Evolutionary conservation across 2,329 filamentous ascomycete species (phyloP).

Genomic region (Passalora sequoiae): DNA sequence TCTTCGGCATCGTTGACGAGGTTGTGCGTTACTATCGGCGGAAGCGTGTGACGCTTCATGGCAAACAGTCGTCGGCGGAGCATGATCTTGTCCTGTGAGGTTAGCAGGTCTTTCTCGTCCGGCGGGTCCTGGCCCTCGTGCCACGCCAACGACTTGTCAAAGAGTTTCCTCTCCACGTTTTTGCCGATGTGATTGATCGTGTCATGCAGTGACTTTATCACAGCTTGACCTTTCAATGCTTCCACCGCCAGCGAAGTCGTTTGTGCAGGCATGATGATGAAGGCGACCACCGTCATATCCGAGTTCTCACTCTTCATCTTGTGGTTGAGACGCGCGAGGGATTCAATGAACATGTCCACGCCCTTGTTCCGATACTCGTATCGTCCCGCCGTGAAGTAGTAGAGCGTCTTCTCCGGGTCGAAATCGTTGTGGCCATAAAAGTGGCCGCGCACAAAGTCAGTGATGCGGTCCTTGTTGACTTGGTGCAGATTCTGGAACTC

Average conservation of each 20-base stretch:
- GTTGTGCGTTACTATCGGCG: constrained; percentile 97
- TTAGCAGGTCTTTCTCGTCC: constrained; percentile 94
- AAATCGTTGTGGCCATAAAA: constrained; percentile 99
- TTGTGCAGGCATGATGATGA: constrained; percentile 98
- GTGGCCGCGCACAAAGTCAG: constrained; percentile 95
- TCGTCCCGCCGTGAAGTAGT: constrained; percentile 93
- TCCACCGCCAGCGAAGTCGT: constrained; percentile 93
- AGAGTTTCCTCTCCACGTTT: constrained; percentile 87
- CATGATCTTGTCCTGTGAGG: constrained; percentile 84
- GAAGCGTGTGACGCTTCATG: constrained; percentile 87
- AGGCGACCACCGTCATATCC: constrained; percentile 91
- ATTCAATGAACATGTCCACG: constrained; percentile 99
- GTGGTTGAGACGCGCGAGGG: constrained; percentile 88
- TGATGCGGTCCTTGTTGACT: constrained; percentile 94
- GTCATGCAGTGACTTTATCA: constrained; percentile 92
- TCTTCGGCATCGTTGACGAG: constrained; percentile 94
- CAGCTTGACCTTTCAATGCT: constrained; percentile 90
- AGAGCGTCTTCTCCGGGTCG: constrained; percentile 91
- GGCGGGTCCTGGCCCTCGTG: constrained; percentile 89
- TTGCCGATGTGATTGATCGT: constrained; percentile 89
- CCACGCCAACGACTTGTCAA: constrained; percentile 91
- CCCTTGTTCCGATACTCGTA: constrained; percentile 99
- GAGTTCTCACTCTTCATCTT: constrained; percentile 77
- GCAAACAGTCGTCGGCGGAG: constrained; percentile 87
- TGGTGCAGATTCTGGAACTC: constrained; percentile 98